Percentiles rank a stretch among this genome's conserved stretches.
These are phyloP conservation scores for Penstemon newberryi DNA, from an alignment of 257 asterid genomes.

Conservation along the genomic window DNA sequence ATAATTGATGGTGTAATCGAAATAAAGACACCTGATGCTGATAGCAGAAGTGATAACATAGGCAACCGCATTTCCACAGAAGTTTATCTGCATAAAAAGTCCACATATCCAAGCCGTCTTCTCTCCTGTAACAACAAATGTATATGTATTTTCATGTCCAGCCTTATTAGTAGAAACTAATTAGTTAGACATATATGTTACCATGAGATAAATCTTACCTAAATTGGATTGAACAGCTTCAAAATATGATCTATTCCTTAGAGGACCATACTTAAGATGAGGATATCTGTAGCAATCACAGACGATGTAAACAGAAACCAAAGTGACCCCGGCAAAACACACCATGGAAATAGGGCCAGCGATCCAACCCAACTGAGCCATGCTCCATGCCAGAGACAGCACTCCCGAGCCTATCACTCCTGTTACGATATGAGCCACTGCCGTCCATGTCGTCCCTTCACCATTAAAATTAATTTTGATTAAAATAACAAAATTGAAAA, in stretches of 20 bases:
- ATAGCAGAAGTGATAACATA: slow-evolving; percentile 34
- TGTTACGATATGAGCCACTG: slow-evolving; percentile 69
- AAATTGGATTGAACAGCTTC: slow-evolving; percentile 60
- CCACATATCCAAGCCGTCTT: slow-evolving; percentile 37
- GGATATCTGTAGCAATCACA: slow-evolving; percentile 55
- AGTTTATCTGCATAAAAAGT: slow-evolving; percentile 29
- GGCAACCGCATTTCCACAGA: slow-evolving; percentile 31
- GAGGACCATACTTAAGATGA: slow-evolving; percentile 30
- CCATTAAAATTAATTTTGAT: too few species aligned
- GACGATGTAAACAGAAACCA: slow-evolving; percentile 54
- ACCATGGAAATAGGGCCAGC: slow-evolving; percentile 68
- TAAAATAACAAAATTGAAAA: too few species aligned
- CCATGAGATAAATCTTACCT: slow-evolving; percentile 26
- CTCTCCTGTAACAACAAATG: slow-evolving; percentile 30
- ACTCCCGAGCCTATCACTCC: slow-evolving; percentile 93
- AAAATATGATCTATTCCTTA: slow-evolving; percentile 51
- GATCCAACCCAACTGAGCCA: slow-evolving; percentile 80
- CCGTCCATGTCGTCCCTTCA: slow-evolving; percentile 71
- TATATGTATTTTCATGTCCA: neutral
- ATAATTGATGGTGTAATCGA: neutral
- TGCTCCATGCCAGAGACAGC: slow-evolving; percentile 76
- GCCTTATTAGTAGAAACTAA: neutral
- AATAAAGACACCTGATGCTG: slow-evolving; percentile 39
- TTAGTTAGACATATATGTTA: too few species aligned
- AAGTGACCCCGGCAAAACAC: slow-evolving; percentile 60